Percentiles rank a stretch among this genome's conserved stretches.
Evolutionary conservation across 768 basidiomycete genomes (phyloP).

Genomic region (Calvatia gigantea): DNA sequence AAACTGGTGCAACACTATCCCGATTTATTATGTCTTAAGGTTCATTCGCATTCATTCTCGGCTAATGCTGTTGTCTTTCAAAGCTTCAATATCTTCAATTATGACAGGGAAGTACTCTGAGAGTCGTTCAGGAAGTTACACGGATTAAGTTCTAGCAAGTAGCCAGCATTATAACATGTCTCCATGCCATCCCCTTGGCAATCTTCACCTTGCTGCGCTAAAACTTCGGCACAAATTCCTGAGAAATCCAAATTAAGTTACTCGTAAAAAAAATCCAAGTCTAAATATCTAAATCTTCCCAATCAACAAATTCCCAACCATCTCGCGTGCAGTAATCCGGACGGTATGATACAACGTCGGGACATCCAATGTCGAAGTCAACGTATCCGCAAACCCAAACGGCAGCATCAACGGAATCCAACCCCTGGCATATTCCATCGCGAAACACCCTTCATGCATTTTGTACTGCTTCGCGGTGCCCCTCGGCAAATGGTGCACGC

Average conservation of each 20-base stretch:
- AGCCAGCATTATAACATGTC: no score
- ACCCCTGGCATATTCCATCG: conserved; percentile 91
- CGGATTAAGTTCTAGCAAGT: no score
- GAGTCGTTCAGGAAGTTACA: no score
- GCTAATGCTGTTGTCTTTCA: no score
- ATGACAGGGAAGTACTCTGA: no score
- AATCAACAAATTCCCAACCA: conserved; percentile 71
- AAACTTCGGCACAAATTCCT: no score
- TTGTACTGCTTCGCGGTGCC: conserved; percentile 95
- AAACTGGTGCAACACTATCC: no score
- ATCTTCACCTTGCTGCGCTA: no score
- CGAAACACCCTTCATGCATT: conserved; percentile 95
- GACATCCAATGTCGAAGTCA: conserved; percentile 88
- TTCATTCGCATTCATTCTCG: no score
- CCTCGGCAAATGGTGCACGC: conserved; percentile 78
- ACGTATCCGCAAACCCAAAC: conserved; percentile 83
- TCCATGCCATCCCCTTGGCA: no score
- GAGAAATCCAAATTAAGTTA: neutral
- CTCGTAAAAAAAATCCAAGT: neutral
- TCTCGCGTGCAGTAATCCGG: conserved; percentile 79
- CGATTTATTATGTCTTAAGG: no score
- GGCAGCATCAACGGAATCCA: conserved; percentile 98
- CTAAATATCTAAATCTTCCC: conserved; percentile 72
- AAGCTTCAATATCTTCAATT: no score
- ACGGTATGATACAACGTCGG: conserved; percentile 77